Evolutionary conservation across 495 filamentous ascomycete genomes (phyloP), one percentile per base, ranked within the genome.

Genomic region (Aspergillus steynii): DNA sequence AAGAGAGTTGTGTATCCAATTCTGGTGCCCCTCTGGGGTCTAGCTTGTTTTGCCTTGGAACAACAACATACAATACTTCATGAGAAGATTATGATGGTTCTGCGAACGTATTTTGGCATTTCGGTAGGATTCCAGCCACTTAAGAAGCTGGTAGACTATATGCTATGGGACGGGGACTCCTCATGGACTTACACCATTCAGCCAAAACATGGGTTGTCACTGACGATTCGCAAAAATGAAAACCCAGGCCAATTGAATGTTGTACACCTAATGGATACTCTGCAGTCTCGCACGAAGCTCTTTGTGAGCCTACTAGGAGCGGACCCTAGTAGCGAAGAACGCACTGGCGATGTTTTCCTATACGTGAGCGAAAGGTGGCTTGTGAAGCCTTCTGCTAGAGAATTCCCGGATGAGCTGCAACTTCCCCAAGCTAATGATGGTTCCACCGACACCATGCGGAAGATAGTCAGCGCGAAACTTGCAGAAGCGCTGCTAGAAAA

Each of bases 11-110:
- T 93, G 5, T 74, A 78, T 34, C 89, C 85, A 1, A 72, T 91
- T 46, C 69, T 89, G 27, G 76, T 89, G n/a, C 82, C 86, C 0
- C 74, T 93, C 1, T 93, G 90, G 90, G 83, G 86, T 2, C 67
- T 93, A 34, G 73, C 82, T 25, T 83, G 81, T 14, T 90, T 84
- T 74, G 68, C 81, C 2, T 61, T 71, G 47, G 73, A 81, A 45
- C 59, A 75, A 28, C 42, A 74, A 55, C 58, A 65, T 0, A 60
- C 49, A 6, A 32, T 28, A 0, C 63, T 74, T n/a, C 71, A 80
- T 55, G 70, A 75, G 9, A 68, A 69, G 10, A 53, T 71, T 0
- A 67, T 74, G 58, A 61, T 61, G 0, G 54, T 85, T 5, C 60
- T 86, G 2, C 66, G 75, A 29, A 77, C 78, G 5, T 85, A 81